Base-by-base conservation (phyloP, 768 basidiomycete species). In the Mycena galericulata region DNA sequence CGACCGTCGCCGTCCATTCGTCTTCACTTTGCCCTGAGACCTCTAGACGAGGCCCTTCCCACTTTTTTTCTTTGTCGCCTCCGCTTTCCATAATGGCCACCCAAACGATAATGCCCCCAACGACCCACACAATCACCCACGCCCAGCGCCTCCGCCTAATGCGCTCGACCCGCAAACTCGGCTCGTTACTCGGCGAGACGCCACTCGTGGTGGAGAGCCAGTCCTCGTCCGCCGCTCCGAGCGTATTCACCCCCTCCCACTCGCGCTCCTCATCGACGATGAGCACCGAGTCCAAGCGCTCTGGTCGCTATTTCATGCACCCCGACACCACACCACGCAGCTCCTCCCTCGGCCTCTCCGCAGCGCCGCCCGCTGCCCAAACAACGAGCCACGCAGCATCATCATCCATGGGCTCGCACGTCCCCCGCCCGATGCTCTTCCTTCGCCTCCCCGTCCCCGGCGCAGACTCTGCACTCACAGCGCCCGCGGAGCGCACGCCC, bases 131-230 rank as follows among this genome's bases (percentile, higher is more conserved):
- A 4, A 75, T 80, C 40, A 75, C 79, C 12, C 63, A 74, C 0
- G 47, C 77, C 3, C 78, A 83, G 32, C 81, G 82, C 17, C 56
- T 77, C 12, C 80, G 79, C 17, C 76, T 85, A 29, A 71, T 83
- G 32, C 82, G 82, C 32, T 78, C 82, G 4, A 79, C 79, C 38
- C 79, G 74, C 62, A 85, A 83, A 69, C 79, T 85, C 32, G 75
- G 75, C 11, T 77, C 79, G 54, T 58, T 85, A 30, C 73, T 85
- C 20, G 83, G 84, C 2, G 69, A 60, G 38, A 65, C 69, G 12
- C 69, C 64, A 22, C 29, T 65, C 15, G n/a, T 69, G 30, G 63
- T 65, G 20, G 63, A 65, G 30, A 34, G 27, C n/a, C 40, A 18
- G 22, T 17, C 47, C 38, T 30, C 26, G 7, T 12, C 46, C 12